phyloP scores from a whole-genome alignment of 148 eudicot species.

The Vaccinium corymbosum region DNA sequence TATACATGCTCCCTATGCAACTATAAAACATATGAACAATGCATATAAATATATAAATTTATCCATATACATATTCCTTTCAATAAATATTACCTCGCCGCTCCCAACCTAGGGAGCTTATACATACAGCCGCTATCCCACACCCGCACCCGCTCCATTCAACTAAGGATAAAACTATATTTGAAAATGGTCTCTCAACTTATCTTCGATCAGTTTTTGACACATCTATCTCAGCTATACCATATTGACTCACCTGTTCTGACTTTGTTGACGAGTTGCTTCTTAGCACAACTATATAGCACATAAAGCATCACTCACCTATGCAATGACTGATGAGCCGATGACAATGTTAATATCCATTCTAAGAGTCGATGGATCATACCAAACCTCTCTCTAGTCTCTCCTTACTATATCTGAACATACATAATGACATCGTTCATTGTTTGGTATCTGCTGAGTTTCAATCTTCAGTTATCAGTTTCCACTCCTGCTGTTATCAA shows the following conservation, averaged over 20 bases:
- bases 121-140: no score
- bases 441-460: background rate
- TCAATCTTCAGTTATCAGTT: background rate
- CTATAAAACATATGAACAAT: no score
- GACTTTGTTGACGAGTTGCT: background rate
- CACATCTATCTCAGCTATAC: background rate
- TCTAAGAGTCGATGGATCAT: no score
- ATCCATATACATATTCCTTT: no score
- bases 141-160: no score
- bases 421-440: background rate
- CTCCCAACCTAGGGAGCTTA: no score
- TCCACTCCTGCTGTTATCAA: background rate
- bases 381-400: background rate
- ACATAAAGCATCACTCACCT: background rate
- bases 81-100: no score
- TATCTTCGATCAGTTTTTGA: background rate
- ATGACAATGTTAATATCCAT: background rate
- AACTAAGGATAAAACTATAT: background rate
- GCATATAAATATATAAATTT: no score
- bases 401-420: background rate
- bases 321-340: background rate
- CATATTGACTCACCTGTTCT: background rate
- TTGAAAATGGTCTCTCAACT: background rate
- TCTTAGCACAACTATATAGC: background rate
- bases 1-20: no score